Evolutionary conservation across 768 basidiomycete genomes (phyloP), one percentile per base, ranked within the genome.

Genomic region (Naganishia kalamii): DNA sequence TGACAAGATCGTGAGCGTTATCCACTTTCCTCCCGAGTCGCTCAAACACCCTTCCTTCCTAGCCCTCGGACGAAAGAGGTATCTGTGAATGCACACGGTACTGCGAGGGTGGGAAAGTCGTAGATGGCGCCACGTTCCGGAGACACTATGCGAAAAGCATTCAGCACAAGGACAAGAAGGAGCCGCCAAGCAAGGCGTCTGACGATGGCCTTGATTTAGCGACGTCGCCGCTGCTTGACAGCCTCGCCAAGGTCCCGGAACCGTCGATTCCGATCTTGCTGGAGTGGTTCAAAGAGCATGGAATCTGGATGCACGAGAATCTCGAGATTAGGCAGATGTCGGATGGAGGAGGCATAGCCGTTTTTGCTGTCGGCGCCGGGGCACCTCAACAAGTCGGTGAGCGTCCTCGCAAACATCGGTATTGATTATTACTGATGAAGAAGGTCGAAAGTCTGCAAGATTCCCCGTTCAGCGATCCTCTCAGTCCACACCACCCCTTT

Each of bases 371-470:
- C 1, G 43, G 41, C 17, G 57, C 44, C 1, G 62, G 62, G 17
- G 33, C 50, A n/a, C 66, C 62, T 11, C 62, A 47, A 40, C 51
- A 64, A 60, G 62, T 64, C 43, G 48, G 66, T 63, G 19, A 33
- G 62, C 57, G 11, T n/a, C n/a, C n/a, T n/a, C n/a, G n/a, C n/a
- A n/a, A n/a, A n/a, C n/a, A n/a, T n/a, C n/a, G n/a, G n/a, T n/a
- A n/a, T n/a, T n/a, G n/a, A n/a, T n/a, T n/a, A n/a, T n/a, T n/a
- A n/a, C n/a, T n/a, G n/a, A n/a, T n/a, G n/a, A n/a, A n/a, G n/a
- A n/a, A n/a, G n/a, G n/a, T n/a, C n/a, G n/a, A 37, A 47, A 68
- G 66, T 64, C 13, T 62, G 52, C 57, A 59, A 48, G 25, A 68
- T 68, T 12, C 66, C 66, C 8, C 47, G 60, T 13, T 23, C 62